Conservation (phyloP, 1,284 basidiomycete species). For the Apiotrichum akiyoshidainum region DNA sequence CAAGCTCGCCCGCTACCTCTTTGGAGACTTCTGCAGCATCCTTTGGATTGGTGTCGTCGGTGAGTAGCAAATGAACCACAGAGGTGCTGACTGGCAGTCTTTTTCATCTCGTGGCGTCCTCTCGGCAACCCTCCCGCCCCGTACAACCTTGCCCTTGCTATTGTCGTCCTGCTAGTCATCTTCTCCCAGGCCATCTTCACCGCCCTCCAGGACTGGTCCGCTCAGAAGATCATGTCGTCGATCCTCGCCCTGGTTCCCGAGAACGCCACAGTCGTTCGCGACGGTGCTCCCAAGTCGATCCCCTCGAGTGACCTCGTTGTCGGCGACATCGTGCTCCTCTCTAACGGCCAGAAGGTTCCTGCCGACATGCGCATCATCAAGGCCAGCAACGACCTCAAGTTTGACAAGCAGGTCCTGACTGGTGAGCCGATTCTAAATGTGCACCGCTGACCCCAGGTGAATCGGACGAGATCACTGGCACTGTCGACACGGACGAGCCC, state of each 20-base stretch:
- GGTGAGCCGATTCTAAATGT: constrained; percentile 1
- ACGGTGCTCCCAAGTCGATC: constrained; percentile 42
- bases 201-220: constrained; percentile 43
- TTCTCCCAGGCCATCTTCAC: constrained; percentile 51
- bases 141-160: constrained; percentile 54
- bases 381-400: constrained; percentile 56
- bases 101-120: constrained; percentile 54
- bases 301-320: constrained; percentile 44
- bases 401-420: constrained; percentile 64
- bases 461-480: constrained; percentile 58
- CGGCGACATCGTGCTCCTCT: constrained; percentile 48
- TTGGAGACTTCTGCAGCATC: constrained; percentile 59
- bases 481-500: constrained; percentile 56
- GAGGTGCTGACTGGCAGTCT: constrained; percentile 25
- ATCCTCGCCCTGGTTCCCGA: constrained; percentile 53
- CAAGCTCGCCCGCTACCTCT: constrained; percentile 53
- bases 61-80: too few relatives aligned
- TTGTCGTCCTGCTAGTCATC: constrained; percentile 52
- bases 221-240: constrained; percentile 51
- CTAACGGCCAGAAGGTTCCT: constrained; percentile 52
- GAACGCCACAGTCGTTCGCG: constrained; percentile 47
- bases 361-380: constrained; percentile 57
- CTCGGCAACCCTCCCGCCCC: constrained; percentile 51
- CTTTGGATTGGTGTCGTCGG: constrained; percentile 55
- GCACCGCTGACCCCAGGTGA: constrained; percentile 50